Evolutionary conservation across 768 basidiomycete species (phyloP), one percentile per base, ranked within the genome.

Genomic region (Naematelia aurantialba): DNA sequence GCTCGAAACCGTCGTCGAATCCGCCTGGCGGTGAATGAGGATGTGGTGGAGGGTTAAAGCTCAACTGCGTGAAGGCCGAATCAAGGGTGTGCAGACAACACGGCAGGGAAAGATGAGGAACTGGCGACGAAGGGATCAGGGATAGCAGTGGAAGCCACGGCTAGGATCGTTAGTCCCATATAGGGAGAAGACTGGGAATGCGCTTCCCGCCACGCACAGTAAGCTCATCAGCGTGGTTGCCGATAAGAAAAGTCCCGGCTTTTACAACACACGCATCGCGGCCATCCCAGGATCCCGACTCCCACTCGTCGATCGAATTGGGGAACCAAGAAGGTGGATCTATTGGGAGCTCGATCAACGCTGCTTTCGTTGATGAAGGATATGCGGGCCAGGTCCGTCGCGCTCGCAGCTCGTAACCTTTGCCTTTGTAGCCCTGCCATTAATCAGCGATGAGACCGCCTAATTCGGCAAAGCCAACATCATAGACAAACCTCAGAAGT

Each of bases 211-310:
- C 12, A 17, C 14, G 25, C 30, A 78, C 76, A 12, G 93, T 93
- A 17, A 98, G 81, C 67, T 98, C 94, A 78, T 98, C 94, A 0
- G 93, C 88, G 75, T 98, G 94, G 78, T 97, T 97, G 8, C 89
- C 91, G 51, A 98, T 88, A 58, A 98, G 78, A 78, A 96, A 98
- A 2, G 81, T 77, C 0, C 81, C 84, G 0, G 79, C 78, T 5
- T 69, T 70, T 52, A 84, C 73, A 50, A 75, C 73, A 25, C 79
- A 67, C 2, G 53, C 45, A 4, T 61, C 61, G 53, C 61, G 59
- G 1, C 64, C 63, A 14, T 29, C 22, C 73, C 75, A 72, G 2
- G 13, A 24, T 2, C 67, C 70, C 19, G 56, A 51, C 19, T 60
- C 49, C 74, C 75, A 74, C 39, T 73, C 65, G 1, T 70, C 73